Conservation (phyloP, 768 basidiomycete species). For the Rhodosporidiobolus odoratus region DNA sequence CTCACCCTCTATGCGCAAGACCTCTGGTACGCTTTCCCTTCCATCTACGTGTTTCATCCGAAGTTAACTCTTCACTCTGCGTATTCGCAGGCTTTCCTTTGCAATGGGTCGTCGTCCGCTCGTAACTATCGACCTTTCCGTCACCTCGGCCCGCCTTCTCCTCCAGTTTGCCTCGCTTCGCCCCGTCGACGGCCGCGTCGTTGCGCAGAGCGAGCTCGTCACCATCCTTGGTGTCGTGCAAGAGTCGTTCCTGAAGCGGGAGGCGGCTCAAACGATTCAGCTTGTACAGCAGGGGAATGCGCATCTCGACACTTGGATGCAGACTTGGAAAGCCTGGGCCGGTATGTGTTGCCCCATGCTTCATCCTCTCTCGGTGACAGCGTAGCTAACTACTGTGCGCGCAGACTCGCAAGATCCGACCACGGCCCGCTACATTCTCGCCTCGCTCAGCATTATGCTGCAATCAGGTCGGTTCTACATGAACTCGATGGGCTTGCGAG, state of each 20-base stretch:
- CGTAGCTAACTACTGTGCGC: not conserved
- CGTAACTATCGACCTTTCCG: slow-evolving; percentile 34
- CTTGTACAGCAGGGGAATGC: slow-evolving; percentile 21
- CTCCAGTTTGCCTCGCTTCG: slow-evolving; percentile 29
- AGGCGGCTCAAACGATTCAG: slow-evolving; percentile 20
- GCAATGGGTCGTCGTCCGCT: slow-evolving; percentile 30
- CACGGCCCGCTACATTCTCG: slow-evolving; percentile 13
- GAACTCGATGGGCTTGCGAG: slow-evolving; percentile 26
- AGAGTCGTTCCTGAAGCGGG: slow-evolving; percentile 34
- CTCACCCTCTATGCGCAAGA: slow-evolving; percentile 29
- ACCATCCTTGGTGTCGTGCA: slow-evolving; percentile 32
- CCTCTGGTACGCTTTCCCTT: slow-evolving; percentile 5
- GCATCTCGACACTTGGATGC: slow-evolving; percentile 26
- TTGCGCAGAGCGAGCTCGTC: slow-evolving; percentile 34
- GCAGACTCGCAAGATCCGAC: slow-evolving; percentile 11
- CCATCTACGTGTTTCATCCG: not conserved
- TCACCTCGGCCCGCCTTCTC: slow-evolving; percentile 26
- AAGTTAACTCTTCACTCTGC: not conserved
- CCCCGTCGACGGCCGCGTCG: slow-evolving; percentile 31
- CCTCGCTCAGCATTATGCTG: slow-evolving; percentile 7
- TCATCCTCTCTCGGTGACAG: not conserved
- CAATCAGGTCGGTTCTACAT: slow-evolving; percentile 21
- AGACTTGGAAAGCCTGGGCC: slow-evolving; percentile 31
- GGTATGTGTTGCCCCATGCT: not conserved
- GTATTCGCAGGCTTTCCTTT: slow-evolving; percentile 24